Evolutionary conservation across 2,329 filamentous ascomycete species (phyloP).

Genomic region (Gaeumannomyces tritici): DNA sequence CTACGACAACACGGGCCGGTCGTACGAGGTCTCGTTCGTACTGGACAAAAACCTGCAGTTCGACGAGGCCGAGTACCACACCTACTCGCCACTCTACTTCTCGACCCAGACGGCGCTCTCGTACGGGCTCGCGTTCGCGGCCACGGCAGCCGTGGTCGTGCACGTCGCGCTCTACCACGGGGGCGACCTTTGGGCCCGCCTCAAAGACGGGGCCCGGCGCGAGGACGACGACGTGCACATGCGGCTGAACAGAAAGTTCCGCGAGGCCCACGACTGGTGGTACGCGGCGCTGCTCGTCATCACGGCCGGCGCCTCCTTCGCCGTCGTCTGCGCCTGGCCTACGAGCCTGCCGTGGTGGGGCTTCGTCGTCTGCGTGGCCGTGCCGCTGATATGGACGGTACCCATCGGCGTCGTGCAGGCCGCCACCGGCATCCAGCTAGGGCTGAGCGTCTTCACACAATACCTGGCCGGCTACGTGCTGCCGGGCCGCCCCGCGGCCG

Average conservation of each 20-base stretch:
- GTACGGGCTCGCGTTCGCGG: slow-evolving; percentile 56
- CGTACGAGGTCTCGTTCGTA: slow-evolving; percentile 53
- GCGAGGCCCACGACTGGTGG: slow-evolving; percentile 51
- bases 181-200: slow-evolving; percentile 43
- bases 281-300: slow-evolving; percentile 39
- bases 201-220: slow-evolving; percentile 37
- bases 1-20: slow-evolving; percentile 52
- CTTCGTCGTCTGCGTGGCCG: slow-evolving; percentile 44
- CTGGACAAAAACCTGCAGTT: slow-evolving; percentile 46
- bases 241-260: slow-evolving; percentile 52
- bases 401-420: slow-evolving; percentile 53
- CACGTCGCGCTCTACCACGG: slow-evolving; percentile 48
- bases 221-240: slow-evolving; percentile 52
- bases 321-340: slow-evolving; percentile 41
- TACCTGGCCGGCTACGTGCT: slow-evolving; percentile 67
- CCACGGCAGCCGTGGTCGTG: slow-evolving; percentile 49
- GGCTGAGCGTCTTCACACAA: slow-evolving; percentile 63
- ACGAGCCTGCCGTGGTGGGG: slow-evolving; percentile 51
- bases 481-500: slow-evolving; percentile 58
- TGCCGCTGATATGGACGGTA: slow-evolving; percentile 49
- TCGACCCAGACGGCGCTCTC: slow-evolving; percentile 50
- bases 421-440: slow-evolving; percentile 53
- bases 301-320: slow-evolving; percentile 46
- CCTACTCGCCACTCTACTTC: slow-evolving; percentile 57
- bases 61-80: slow-evolving; percentile 48